Percentiles rank a stretch among this genome's conserved stretches.
phyloP scores from a whole-genome alignment of 306 rosid genomes.

The Trichosanthes cucumerina region DNA sequence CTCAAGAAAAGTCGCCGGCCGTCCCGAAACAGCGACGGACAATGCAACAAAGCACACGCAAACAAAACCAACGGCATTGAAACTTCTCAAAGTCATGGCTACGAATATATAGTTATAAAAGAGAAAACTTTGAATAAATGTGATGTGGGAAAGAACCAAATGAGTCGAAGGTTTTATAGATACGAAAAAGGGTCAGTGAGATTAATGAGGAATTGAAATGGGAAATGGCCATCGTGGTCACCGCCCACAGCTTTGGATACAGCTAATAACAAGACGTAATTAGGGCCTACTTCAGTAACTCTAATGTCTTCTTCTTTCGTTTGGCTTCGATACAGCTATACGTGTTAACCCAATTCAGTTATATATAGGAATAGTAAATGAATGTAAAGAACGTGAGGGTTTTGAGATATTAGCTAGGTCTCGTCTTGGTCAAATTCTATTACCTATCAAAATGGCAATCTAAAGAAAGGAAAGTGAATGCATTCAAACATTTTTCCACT shows the following conservation, averaged over 20 bases:
- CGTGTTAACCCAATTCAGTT: not conserved
- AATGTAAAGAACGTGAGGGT: not conserved
- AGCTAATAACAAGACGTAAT: constrained; percentile 52
- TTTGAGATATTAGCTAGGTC: not conserved
- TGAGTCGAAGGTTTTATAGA: constrained; percentile 24
- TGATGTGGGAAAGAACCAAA: constrained; percentile 16
- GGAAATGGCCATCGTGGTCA: constrained; percentile 13
- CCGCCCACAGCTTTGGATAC: constrained; percentile 46
- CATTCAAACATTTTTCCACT: not conserved
- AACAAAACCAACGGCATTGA: not conserved
- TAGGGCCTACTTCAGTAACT: constrained; percentile 42
- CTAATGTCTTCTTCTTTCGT: not conserved
- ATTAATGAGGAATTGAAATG: constrained; percentile 18
- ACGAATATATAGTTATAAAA: not conserved
- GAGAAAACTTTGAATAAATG: not conserved
- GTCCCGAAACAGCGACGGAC: constrained; percentile 30
- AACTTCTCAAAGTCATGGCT: constrained; percentile 11
- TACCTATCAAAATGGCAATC: not conserved
- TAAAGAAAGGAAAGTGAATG: not conserved
- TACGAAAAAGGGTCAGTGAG: not conserved
- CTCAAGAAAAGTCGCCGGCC: constrained; percentile 63
- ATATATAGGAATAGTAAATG: not conserved
- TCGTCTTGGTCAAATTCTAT: not conserved
- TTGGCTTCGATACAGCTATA: constrained; percentile 50
- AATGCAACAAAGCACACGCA: constrained; percentile 20